These are phyloP conservation scores for Xylaria bambusicola DNA, from an alignment of 495 filamentous ascomycete species.

Conservation along the genomic window DNA sequence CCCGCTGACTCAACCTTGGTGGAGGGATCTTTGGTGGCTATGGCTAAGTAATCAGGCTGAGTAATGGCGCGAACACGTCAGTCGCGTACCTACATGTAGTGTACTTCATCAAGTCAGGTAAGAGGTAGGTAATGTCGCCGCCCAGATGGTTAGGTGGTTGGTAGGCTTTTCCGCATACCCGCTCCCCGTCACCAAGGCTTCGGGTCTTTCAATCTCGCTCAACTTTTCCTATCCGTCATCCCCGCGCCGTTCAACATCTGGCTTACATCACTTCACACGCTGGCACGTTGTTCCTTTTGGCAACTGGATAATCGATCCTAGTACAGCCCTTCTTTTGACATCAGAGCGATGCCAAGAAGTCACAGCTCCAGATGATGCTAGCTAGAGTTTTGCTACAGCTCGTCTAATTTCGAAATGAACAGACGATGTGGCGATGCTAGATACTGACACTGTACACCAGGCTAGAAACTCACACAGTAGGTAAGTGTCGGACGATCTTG, in stretches of 20 bases:
- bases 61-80: background rate
- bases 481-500: background rate
- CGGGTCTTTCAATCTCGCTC: conserved; percentile 1
- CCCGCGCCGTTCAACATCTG: no score
- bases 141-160: no score
- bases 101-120: no score
- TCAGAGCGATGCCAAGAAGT: background rate
- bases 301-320: background rate
- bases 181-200: background rate
- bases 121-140: no score
- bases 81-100: no score
- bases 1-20: background rate
- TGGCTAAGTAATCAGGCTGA: background rate
- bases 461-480: no score
- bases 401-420: background rate
- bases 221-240: background rate
- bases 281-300: no score
- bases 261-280: no score
- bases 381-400: background rate
- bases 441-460: no score
- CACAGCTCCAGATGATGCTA: background rate
- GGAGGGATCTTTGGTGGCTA: background rate
- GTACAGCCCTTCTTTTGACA: background rate
- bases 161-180: background rate
- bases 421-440: conserved; percentile 7